Evolutionary conservation across 495 filamentous ascomycete species (phyloP), one percentile per base, ranked within the genome.

Genomic region (Ascodesmis nigricans): DNA sequence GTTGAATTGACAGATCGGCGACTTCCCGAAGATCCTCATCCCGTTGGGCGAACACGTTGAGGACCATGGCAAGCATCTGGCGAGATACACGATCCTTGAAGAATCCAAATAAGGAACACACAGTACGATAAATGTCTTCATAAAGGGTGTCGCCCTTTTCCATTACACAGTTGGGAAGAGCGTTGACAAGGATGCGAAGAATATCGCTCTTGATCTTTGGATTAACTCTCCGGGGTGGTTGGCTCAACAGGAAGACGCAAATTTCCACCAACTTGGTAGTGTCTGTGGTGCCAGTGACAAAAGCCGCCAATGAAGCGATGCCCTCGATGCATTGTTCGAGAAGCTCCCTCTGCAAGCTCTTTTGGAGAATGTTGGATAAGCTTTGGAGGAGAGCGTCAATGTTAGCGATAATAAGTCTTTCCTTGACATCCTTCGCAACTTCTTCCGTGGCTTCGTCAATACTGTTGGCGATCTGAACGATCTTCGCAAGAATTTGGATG

Each of bases 161-260:
- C 19, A 64, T 54, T 29, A 67, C 52, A 36, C 63, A 67, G 1
- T 77, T 50, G 9, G 69, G 70, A 21, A 83, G 58, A 49, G 91
- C 80, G 44, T 75, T 69, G 43, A 81, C 63, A 11, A 91, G 46
- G 27, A 75, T 75, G 21, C 66, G 59, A 35, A 97, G 55, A 14
- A 93, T 58, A 16, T 74, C 71, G 14, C 72, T 70, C 55, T 97
- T 97, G 1, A 73, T 77, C 53, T 67, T 78, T 1, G 78, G 76
- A 39, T 63, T 79, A 21, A 97, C 79, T 41, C 72, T 64, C 29
- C 73, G 69, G 10, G 72, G 63, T 11, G 87, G 82, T 45, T 93
- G 80, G 31, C 74, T 68, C 9, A 97, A 66, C 19, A 97, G 64
- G 55, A 76, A 84, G 5, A 69, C 66, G 0, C 71, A 72, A 31